Conservation (phyloP, 73 alveolate species). For the Paramecium bursaria region DNA sequence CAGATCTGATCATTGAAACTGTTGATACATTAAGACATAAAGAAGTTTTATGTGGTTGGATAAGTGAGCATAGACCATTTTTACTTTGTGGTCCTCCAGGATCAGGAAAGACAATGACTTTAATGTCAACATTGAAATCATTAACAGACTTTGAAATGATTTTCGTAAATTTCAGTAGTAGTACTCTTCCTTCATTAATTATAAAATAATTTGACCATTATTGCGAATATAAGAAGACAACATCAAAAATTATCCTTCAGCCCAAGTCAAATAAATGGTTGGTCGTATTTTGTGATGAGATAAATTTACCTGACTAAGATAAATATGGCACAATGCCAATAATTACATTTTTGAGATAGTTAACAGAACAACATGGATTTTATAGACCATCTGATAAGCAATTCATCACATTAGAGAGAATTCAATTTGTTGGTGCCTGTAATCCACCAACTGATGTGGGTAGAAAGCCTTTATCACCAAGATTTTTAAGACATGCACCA, state of each 20-base stretch:
- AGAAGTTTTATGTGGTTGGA: constrained; percentile 98
- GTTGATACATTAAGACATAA: constrained; percentile 99
- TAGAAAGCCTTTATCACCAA: constrained; percentile 95
- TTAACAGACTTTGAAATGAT: constrained; percentile 98
- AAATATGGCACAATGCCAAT: constrained; percentile 93
- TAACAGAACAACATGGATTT: constrained; percentile 98
- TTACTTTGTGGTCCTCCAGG: constrained; percentile 99
- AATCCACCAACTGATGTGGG: constrained; percentile 99
- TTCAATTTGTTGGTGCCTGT: constrained; percentile 98
- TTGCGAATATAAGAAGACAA: constrained; percentile 98
- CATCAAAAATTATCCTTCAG: constrained; percentile 91
- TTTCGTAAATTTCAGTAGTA: constrained; percentile 97
- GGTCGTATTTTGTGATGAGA: constrained; percentile 99
- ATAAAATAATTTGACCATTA: constrained; percentile 98
- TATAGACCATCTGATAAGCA: constrained; percentile 97
- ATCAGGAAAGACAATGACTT: constrained; percentile 99
- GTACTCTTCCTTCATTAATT: constrained; percentile 96
- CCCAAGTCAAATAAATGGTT: constrained; percentile 98
- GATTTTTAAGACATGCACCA: constrained; percentile 98
- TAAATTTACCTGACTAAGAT: constrained; percentile 98
- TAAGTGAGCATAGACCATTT: constrained; percentile 98
- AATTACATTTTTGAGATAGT: constrained; percentile 95
- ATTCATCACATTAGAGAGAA: constrained; percentile 95
- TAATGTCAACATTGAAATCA: constrained; percentile 98
- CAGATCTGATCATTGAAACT: constrained; percentile 97